Percentiles rank a stretch among this genome's conserved stretches.
These are phyloP conservation scores for Evernia prunastri DNA, from an alignment of 495 filamentous ascomycete genomes.

Conservation along the genomic window DNA sequence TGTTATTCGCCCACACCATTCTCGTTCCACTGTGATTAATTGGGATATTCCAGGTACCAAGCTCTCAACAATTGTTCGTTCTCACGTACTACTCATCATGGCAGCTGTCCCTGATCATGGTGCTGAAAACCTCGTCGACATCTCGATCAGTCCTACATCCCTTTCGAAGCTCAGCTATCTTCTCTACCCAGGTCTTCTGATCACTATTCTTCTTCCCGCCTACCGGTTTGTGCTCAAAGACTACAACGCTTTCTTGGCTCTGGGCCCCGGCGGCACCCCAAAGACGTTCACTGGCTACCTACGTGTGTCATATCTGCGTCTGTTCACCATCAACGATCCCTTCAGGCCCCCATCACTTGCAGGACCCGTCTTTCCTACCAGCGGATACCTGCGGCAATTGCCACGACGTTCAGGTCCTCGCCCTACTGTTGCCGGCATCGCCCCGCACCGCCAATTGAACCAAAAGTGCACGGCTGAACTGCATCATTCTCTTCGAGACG, in stretches of 20 bases:
- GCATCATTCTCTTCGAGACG: conserved; percentile 44
- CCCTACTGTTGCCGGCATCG: conserved; percentile 64
- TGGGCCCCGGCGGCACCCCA: conserved; percentile 77
- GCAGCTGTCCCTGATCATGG: conserved; percentile 44
- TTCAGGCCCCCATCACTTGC: conserved; percentile 32
- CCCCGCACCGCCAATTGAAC: conserved; percentile 69
- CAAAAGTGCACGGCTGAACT: conserved; percentile 50
- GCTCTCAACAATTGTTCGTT: conserved; percentile 21
- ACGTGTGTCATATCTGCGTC: conserved; percentile 53
- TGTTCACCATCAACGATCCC: conserved; percentile 40
- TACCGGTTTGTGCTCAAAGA: conserved; percentile 59
- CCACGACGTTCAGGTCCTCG: conserved; percentile 55
- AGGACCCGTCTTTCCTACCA: conserved; percentile 34
- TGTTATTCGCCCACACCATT: conserved; percentile 2
- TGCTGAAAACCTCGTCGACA: conserved; percentile 36
- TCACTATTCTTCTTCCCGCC: conserved; percentile 44
- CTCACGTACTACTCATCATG: conserved; percentile 43
- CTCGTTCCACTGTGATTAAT: conserved; percentile 11
- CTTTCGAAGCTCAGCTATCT: conserved; percentile 42
- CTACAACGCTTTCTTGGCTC: conserved; percentile 66
- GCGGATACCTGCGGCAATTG: conserved; percentile 47
- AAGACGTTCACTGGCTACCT: conserved; percentile 67
- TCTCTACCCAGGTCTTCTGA: conserved; percentile 39
- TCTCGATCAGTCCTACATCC: conserved; percentile 31
- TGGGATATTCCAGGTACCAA: conserved; percentile 16